These are phyloP conservation scores for Quercus mongolica DNA, from an alignment of 306 rosid species.

Conservation along the genomic window DNA sequence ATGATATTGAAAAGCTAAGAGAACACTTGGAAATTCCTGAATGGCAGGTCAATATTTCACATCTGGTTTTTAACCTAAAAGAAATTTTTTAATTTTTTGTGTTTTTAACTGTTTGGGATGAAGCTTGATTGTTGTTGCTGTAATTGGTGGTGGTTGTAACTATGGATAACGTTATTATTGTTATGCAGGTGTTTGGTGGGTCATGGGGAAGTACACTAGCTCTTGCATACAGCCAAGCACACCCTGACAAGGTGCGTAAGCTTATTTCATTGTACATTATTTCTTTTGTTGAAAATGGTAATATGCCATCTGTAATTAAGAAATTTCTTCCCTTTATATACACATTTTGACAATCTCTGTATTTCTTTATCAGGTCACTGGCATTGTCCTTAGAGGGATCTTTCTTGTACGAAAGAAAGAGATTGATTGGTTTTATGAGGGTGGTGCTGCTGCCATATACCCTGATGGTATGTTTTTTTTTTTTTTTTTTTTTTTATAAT, in stretches of 20 bases:
- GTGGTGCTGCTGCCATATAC: conserved; percentile 92
- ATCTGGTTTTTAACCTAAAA: conserved; percentile 4
- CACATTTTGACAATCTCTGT: conserved; percentile 18
- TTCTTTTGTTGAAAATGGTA: neutral
- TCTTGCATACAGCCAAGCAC: conserved; percentile 91
- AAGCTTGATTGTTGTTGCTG: neutral
- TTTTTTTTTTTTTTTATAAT: neutral
- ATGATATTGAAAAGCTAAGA: conserved; percentile 84
- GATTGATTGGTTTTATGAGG: conserved; percentile 99
- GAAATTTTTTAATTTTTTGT: conserved; percentile 5
- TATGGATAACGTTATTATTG: conserved; percentile 11
- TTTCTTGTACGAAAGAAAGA: conserved; percentile 91
- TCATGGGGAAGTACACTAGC: conserved; percentile 98
- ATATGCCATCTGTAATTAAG: conserved; percentile 8
- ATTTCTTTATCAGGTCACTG: conserved; percentile 70
- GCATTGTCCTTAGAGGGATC: conserved; percentile 81
- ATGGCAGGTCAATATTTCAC: conserved; percentile 68
- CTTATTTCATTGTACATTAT: conserved; percentile 15
- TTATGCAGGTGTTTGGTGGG: conserved; percentile 85
- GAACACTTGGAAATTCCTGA: conserved; percentile 88
- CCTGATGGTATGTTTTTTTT: conserved; percentile 67
- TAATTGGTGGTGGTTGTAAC: neutral
- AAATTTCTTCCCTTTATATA: conserved; percentile 11
- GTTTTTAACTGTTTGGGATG: neutral
- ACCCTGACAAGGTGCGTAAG: conserved; percentile 74